Conservation (phyloP, 495 filamentous ascomycete species). For the Aspergillus cristatus region DNA sequence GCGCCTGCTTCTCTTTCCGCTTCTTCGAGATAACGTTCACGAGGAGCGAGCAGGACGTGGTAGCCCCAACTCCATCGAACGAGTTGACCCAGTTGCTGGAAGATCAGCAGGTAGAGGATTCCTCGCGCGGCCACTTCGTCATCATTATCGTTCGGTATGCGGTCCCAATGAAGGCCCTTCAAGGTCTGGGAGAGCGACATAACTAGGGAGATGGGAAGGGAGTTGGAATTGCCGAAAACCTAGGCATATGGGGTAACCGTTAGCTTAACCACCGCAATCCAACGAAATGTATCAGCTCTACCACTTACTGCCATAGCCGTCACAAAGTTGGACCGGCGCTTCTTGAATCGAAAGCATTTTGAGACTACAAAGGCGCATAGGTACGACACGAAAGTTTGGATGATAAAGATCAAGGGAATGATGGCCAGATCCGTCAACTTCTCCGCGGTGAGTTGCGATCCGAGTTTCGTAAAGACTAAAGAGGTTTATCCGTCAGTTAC, state of each 20-base stretch:
- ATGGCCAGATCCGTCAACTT: conserved; percentile 85
- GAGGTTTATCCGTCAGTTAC: too few relatives aligned
- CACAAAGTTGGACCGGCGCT: conserved; percentile 82
- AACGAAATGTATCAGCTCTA: background rate
- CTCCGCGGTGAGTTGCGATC: conserved; percentile 85
- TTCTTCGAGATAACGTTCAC: conserved; percentile 51
- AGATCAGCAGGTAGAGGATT: conserved; percentile 91
- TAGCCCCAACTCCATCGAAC: conserved; percentile 98
- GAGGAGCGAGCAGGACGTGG: conserved; percentile 78
- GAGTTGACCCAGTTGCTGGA: conserved; percentile 93
- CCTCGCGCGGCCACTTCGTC: conserved; percentile 89
- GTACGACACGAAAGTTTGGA: conserved; percentile 81
- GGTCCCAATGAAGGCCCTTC: conserved; percentile 86
- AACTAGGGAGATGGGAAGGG: conserved; percentile 91
- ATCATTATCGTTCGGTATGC: conserved; percentile 83
- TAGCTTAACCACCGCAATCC: conserved; percentile 2
- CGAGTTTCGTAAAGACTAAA: conserved; percentile 91
- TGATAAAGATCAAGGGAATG: conserved; percentile 85
- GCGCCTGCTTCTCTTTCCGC: conserved; percentile 45
- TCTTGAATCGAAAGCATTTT: conserved; percentile 68
- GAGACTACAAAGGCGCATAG: conserved; percentile 58
- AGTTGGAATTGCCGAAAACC: conserved; percentile 98
- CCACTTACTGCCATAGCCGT: conserved; percentile 80
- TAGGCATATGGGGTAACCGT: conserved; percentile 15
- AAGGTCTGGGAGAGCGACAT: conserved; percentile 88